Base-by-base conservation (phyloP, 352 stramenopile species). In the Elongisporangium prolatum region DNA sequence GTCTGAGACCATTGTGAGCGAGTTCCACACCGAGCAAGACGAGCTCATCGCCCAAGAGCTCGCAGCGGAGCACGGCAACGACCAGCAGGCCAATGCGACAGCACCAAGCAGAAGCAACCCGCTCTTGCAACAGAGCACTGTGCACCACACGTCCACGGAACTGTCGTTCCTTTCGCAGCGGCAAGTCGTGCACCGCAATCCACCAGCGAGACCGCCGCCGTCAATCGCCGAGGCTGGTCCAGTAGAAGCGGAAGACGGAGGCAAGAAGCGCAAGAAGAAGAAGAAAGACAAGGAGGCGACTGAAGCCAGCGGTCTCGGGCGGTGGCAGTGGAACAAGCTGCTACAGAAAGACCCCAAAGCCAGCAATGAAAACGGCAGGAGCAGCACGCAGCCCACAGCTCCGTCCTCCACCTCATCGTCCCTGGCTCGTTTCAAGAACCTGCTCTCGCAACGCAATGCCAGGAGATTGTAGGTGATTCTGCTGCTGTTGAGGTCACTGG, bases 121-220 rank as follows among this genome's bases (percentile, higher is more conserved):
- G 40, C 52, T 84, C 20, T 53, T 85, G n/a, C 68, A 77, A 38
- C 70, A 74, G 21, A 75, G 72, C 21, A 75, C 74, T 17, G 59
- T 89, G 6, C 67, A 80, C 16, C 67, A 84, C 38, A 84, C 80
- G 7, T 86, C 84, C 16, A 84, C 80, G 0, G 84, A 93, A 56
- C 54, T 93, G 28, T 84, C 73, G 13, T 88, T 85, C 51, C 80
- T 93, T 48, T 91, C 84, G 1, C 84, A 93, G 56, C 74, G 81
- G 8, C 84, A 91, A 60, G 84, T 93, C 4, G 78, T 93, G 18
- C 77, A 91, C 56, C 78, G 82, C 3, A 77, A 91, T 52, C 79
- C 80, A 21, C 81, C 81, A 3, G 80, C 84, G 16, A 71, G 78
- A 10, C 54, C 57, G 34, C 61, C 59, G 4, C 56, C 57, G 21